phyloP scores from a whole-genome alignment of 2,329 filamentous ascomycete genomes.

The Byssothecium circinans region DNA sequence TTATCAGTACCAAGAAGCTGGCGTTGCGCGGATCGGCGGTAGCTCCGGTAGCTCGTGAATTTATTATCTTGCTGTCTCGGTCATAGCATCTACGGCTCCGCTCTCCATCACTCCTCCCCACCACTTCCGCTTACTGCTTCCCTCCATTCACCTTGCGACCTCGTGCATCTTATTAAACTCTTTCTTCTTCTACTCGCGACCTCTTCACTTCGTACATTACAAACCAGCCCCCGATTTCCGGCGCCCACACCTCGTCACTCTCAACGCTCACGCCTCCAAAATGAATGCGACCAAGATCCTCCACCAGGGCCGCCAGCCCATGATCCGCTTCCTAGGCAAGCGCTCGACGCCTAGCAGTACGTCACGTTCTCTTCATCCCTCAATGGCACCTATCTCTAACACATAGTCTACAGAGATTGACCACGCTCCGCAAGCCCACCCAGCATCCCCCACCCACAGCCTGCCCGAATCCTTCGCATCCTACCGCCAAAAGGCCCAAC shows the following conservation, averaged over 20 bases:
- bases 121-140: background rate
- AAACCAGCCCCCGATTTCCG: slow-evolving; percentile 5
- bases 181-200: background rate
- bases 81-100: background rate
- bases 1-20: background rate
- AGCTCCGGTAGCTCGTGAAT: background rate
- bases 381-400: slow-evolving; percentile 15
- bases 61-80: background rate
- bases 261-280: slow-evolving; percentile 12
- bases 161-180: background rate
- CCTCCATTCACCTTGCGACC: background rate
- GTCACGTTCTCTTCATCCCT: slow-evolving; percentile 10
- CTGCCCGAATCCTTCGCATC: slow-evolving; percentile 72
- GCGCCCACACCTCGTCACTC: background rate
- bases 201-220: slow-evolving; percentile 3
- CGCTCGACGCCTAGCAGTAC: slow-evolving; percentile 49
- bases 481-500: slow-evolving; percentile 77
- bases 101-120: background rate
- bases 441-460: slow-evolving; percentile 65
- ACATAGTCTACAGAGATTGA: slow-evolving; percentile 61
- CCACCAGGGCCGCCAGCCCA: slow-evolving; percentile 51
- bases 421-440: slow-evolving; percentile 73
- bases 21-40: no score
- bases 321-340: slow-evolving; percentile 57
- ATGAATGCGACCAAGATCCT: slow-evolving; percentile 53